Evolutionary conservation across 495 filamentous ascomycete genomes (phyloP), one percentile per base, ranked within the genome.

Genomic region (Annulohypoxylon stygium): DNA sequence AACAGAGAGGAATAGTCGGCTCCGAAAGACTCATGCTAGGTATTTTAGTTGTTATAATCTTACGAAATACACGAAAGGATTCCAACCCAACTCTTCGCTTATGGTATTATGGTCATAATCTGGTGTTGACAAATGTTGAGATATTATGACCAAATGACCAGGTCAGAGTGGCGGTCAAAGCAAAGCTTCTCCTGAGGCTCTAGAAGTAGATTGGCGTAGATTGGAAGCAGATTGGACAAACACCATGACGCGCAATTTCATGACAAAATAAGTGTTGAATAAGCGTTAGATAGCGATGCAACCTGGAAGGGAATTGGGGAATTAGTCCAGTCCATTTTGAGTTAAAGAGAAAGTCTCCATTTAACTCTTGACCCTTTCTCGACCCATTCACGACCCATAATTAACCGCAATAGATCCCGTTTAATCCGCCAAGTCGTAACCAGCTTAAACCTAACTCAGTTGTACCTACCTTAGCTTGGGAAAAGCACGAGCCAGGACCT

Each of bases 381-480:
- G 30, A 30, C 5, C 30, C 30, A 30, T 30, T 33, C 7, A 12
- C 8, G 33, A 63, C 67, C 72, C 67, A 75, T 68, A 75, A 65
- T 75, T 75, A 75, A 70, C 72, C 72, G 72, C 51, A 67, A 48
- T 54, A 47, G 67, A 68, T 74, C 71, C 71, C 71, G 61, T 67
- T 62, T 63, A 61, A 16, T 73, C 70, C 61, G 60, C 47, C 61
- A 47, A 60, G 51, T 65, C 37, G 14, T 45, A 37, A 65, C 39
- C 39, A 34, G 14, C 57, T 60, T 43, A 43, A 43, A 50, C 33
- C 45, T 61, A 61, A 30, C 11, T 33, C n/a, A 66, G 41, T 51
- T 60, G 18, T 60, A 60, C 20, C 30, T 41, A 41, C 20, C 57
- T 41, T 60, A 60, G 57, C 50, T 54, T 59, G 48, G 47, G 47